Conservation (phyloP, 345 rosid genomes). For the Bruguiera sexangula region DNA sequence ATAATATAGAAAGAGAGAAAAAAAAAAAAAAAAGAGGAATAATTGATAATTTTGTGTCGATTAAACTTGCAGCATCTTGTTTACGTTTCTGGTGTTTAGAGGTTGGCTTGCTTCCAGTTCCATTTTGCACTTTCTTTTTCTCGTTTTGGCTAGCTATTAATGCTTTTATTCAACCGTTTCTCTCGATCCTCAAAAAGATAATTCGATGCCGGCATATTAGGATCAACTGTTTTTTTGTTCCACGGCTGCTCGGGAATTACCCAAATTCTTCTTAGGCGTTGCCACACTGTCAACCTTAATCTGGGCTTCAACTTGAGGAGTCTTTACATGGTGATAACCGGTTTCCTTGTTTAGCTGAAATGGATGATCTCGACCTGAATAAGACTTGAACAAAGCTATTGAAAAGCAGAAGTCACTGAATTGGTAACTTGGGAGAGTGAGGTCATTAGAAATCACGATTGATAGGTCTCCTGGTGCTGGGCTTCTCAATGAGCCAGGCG, state of each 20-base stretch:
- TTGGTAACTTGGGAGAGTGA: constrained; percentile 39
- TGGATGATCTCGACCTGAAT: constrained; percentile 8
- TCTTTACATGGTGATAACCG: background rate
- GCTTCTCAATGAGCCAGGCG: background rate
- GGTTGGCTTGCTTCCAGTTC: constrained; percentile 13
- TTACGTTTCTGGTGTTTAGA: constrained; percentile 8
- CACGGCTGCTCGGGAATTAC: background rate
- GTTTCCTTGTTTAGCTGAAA: constrained; percentile 4
- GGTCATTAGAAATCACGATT: constrained; percentile 28
- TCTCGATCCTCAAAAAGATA: constrained; percentile 2
- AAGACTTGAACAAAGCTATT: constrained; percentile 40
- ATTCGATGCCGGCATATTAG: constrained; percentile 4
- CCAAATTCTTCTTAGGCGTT: background rate
- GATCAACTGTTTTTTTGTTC: background rate
- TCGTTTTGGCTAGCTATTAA: constrained; percentile 13
- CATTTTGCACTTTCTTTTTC: constrained; percentile 13
- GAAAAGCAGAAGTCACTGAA: constrained; percentile 46
- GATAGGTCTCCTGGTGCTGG: constrained; percentile 5
- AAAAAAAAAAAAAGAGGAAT: no score
- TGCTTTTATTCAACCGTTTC: constrained; percentile 13
- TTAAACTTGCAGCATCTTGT: constrained; percentile 25
- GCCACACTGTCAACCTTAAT: background rate
- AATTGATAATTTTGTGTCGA: no score
- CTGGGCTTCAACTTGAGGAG: constrained; percentile 15
- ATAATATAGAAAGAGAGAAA: no score